Evolutionary conservation across 768 basidiomycete genomes (phyloP).

Genomic region (Chiua virens): DNA sequence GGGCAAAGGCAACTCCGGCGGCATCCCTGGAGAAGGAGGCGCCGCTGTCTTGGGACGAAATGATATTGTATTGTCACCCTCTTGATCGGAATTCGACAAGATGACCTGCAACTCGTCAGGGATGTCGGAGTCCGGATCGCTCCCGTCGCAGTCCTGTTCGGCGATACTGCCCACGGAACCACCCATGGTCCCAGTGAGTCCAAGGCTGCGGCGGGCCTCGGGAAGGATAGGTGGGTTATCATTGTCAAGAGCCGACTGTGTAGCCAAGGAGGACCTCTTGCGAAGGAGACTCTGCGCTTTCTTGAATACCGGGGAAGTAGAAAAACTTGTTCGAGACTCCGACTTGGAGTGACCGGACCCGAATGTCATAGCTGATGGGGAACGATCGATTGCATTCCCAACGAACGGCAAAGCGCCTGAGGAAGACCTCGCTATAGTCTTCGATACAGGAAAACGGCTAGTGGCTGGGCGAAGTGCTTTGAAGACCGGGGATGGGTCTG

Average conservation of each 20-base stretch:
- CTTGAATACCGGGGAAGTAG: slow-evolving; percentile 37
- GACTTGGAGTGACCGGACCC: slow-evolving; percentile 36
- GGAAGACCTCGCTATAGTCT: slow-evolving; percentile 24
- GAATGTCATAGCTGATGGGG: slow-evolving; percentile 38
- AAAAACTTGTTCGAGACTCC: slow-evolving; percentile 19
- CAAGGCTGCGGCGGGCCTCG: slow-evolving; percentile 55
- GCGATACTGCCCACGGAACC: slow-evolving; percentile 51
- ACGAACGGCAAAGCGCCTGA: slow-evolving; percentile 29
- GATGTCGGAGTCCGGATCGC: slow-evolving; percentile 77
- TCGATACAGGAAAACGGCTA: slow-evolving; percentile 20
- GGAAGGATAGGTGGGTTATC: slow-evolving; percentile 42
- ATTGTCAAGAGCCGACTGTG: slow-evolving; percentile 14
- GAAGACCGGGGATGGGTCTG: slow-evolving; percentile 58
- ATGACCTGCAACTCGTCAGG: slow-evolving; percentile 74
- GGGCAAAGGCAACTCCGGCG: slow-evolving; percentile 43
- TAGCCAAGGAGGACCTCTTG: slow-evolving; percentile 26
- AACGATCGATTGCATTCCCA: slow-evolving; percentile 13
- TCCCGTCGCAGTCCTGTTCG: slow-evolving; percentile 47
- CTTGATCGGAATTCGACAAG: slow-evolving; percentile 43
- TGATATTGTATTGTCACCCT: slow-evolving; percentile 43
- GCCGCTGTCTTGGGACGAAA: slow-evolving; percentile 12
- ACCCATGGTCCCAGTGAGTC: slow-evolving; percentile 69
- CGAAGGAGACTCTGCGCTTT: slow-evolving; percentile 23
- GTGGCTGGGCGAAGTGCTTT: slow-evolving; percentile 56
- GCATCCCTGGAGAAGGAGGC: slow-evolving; percentile 41